Conservation (phyloP, 805 yeast genomes). For the Candida montana region DNA sequence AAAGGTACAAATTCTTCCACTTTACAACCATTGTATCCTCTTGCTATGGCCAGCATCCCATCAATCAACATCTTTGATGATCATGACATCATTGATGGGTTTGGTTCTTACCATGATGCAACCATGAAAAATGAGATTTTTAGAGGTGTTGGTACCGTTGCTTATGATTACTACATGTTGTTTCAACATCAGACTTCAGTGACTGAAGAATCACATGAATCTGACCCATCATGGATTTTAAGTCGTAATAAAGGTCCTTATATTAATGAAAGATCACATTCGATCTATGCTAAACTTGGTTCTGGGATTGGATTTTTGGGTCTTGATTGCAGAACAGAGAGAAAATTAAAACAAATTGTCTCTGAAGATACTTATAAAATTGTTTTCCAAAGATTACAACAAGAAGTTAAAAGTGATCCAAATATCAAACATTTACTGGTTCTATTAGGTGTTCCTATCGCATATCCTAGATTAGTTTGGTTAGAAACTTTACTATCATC, state of each 20-base stretch:
- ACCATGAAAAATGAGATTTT: slow-evolving; percentile 75
- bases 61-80: slow-evolving; percentile 85
- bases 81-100: slow-evolving; percentile 96
- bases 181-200: slow-evolving; percentile 81
- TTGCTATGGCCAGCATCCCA: slow-evolving; percentile 80
- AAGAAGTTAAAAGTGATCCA: slow-evolving; percentile 47
- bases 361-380: slow-evolving; percentile 48
- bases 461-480: slow-evolving; percentile 93
- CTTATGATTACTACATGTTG: slow-evolving; percentile 81
- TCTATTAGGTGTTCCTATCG: slow-evolving; percentile 90
- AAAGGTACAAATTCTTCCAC: slow-evolving; percentile 61
- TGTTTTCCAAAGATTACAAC: slow-evolving; percentile 53
- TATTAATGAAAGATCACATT: slow-evolving; percentile 61
- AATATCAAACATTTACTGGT: slow-evolving; percentile 71
- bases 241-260: slow-evolving; percentile 59
- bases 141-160: slow-evolving; percentile 65
- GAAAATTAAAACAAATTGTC: slow-evolving; percentile 58
- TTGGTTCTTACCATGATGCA: slow-evolving; percentile 74
- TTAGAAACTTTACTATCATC: slow-evolving; percentile 71
- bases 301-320: slow-evolving; percentile 67
- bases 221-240: slow-evolving; percentile 57
- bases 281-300: slow-evolving; percentile 71
- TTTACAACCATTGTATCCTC: slow-evolving; percentile 60
- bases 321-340: slow-evolving; percentile 89
- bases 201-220: slow-evolving; percentile 34